Evolutionary conservation across 768 basidiomycete species (phyloP).

Genomic region (Sarcodon aspratus): DNA sequence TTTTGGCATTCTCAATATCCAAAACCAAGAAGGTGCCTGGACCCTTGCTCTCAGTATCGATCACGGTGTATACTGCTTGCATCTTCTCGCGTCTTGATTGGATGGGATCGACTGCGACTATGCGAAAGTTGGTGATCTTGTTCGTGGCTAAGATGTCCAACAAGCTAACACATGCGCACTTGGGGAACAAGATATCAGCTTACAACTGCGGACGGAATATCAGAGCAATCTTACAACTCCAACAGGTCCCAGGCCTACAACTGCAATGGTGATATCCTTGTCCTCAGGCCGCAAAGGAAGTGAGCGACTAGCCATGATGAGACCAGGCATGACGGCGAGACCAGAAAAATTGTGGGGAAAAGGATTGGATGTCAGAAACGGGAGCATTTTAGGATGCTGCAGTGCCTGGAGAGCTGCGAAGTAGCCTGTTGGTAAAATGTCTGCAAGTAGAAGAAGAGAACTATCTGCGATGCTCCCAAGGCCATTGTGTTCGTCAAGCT

Average conservation of each 20-base stretch:
- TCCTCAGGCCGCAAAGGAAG: constrained; percentile 23
- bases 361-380: constrained; percentile 43
- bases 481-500: constrained; percentile 23
- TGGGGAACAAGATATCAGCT: not conserved
- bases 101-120: constrained; percentile 56
- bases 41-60: constrained; percentile 32
- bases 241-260: constrained; percentile 72
- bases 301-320: not conserved
- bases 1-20: constrained; percentile 40
- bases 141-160: constrained; percentile 39
- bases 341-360: constrained; percentile 7
- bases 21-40: constrained; percentile 38
- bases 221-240: constrained; percentile 36
- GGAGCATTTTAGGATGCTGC: constrained; percentile 59
- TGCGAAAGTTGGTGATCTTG: constrained; percentile 28
- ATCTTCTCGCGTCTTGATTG: constrained; percentile 48
- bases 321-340: not conserved
- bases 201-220: not conserved
- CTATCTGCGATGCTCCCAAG: constrained; percentile 34
- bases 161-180: constrained; percentile 54
- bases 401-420: constrained; percentile 66
- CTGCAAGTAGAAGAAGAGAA: constrained; percentile 61
- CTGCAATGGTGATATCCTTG: constrained; percentile 42
- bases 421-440: constrained; percentile 72
- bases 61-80: constrained; percentile 40